phyloP scores from a whole-genome alignment of 169 alveolate genomes.

The Hammondia hammondi region DNA sequence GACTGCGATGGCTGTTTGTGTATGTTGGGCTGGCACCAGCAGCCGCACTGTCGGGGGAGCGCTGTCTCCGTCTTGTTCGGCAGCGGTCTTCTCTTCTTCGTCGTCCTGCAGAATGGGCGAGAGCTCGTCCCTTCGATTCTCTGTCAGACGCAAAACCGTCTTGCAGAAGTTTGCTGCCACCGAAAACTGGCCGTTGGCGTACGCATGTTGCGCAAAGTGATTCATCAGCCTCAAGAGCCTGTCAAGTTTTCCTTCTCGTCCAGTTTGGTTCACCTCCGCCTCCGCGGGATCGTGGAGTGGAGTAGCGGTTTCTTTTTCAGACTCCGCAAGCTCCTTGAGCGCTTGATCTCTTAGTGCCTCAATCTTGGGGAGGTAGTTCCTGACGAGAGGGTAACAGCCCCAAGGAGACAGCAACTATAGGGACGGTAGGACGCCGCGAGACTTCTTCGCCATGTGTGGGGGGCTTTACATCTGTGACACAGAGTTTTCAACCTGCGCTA shows the following conservation, averaged over 20 bases:
- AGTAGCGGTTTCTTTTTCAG: neutral
- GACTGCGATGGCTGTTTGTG: constrained; percentile 11
- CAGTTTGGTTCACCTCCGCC: neutral
- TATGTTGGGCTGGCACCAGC: neutral
- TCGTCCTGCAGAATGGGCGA: neutral
- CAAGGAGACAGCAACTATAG: too few species aligned
- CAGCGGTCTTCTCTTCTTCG: neutral
- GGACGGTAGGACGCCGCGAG: too few species aligned
- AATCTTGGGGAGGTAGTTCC: constrained; percentile 9
- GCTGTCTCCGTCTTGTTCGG: neutral
- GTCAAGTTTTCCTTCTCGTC: neutral
- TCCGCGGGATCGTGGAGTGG: neutral
- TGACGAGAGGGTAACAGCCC: neutral
- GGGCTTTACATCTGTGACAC: too few species aligned
- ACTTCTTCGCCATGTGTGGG: too few species aligned
- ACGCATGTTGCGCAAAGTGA: constrained; percentile 14
- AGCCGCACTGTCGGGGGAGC: neutral
- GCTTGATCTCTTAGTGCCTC: constrained; percentile 8
- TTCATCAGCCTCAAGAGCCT: neutral
- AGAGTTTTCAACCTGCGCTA: too few species aligned
- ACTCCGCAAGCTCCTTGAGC: constrained; percentile 9
- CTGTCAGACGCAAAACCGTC: neutral
- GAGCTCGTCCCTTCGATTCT: constrained; percentile 2
- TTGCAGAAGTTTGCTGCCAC: constrained; percentile 5
- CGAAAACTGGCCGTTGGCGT: neutral